Evolutionary conservation across 208 protist species (phyloP), one percentile per base, ranked within the genome.

Genomic region (Trypanosoma lewisi): DNA sequence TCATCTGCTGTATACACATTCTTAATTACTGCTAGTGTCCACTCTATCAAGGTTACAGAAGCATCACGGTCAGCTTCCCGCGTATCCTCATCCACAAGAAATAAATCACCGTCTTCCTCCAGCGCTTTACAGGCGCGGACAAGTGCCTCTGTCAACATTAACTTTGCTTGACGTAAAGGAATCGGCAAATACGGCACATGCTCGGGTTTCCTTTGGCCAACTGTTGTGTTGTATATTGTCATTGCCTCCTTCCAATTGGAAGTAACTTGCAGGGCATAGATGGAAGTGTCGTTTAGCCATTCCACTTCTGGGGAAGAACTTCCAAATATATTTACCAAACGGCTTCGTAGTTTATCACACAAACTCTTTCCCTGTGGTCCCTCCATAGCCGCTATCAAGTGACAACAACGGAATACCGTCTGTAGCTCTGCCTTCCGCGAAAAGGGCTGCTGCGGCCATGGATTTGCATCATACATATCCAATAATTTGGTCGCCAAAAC

Each of bases 391-490:
- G 74, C 57, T 23, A 91, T 81, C 28, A 91, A 68, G 50, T 89
- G 78, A 53, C 76, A 87, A 57, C 82, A 94, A 47, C 85, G 82
- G 50, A 91, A 92, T 4, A 95, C 70, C 0, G 81, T 89, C 58
- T 88, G 82, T 21, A 95, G 73, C 70, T 95, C 88, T 11, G 75
- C 50, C 54, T 89, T 84, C 1, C 88, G 73, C 21, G 73, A 76
- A 19, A 82, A 52, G 30, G 82, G 80, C 45, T 95, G 70, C 71
- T 92, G 84, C 12, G 77, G 80, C 82, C 85, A 95, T 0, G 70
- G 54, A 62, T 80, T 89, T 42, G 68, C 77, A 63, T 95, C 85
- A 50, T 87, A 91, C 25, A 69, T 45, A 12, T 58, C 27, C 34
- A 84, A 63, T 9, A 88, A 57, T 36, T 28, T 36, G 44, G 59